Evolutionary conservation across 228 moss, liverwort and hornwort species (phyloP), one percentile per base, ranked within the genome.

Genomic region (Sphagnum magellanicum): DNA sequence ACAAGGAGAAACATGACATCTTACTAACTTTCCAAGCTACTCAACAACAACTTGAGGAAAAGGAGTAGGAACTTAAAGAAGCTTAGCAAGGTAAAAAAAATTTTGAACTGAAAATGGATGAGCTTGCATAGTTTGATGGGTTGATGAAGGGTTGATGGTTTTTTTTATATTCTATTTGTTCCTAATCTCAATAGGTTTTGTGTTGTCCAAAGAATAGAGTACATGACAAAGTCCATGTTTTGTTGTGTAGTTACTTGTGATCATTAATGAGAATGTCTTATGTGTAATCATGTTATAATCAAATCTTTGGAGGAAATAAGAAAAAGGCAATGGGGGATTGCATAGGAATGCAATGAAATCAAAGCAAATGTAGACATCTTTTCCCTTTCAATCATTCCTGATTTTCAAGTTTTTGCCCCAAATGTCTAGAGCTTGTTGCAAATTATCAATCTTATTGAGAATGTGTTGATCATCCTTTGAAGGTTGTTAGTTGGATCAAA

Each of bases 11-110:
- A 65, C 73, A 68, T 46, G 91, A 94, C 16, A 51, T 79, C 77
- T 15, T 69, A 8, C 63, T 63, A 6, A 82, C 75, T 10, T 11
- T 82, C 9, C 60, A 70, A 1, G 63, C 73, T 12, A 63, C 79
- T 50, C 79, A 85, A 71, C 79, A 71, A 9, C 71, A 64, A 5
- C 66, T 71, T 10, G 73, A 60, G 0, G 86, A 84, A 15, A 77
- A 76, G 52, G 87, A 94, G 63, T 79, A 69, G 59, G 93, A 91
- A 72, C 74, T 77, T 5, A 73, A 61, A 64, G 89, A 89, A 71
- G 70, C 83, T 5, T 60, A 78, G 8, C 82, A 94, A 65, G 79
- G 79, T 72, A 61, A 87, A 73, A 81, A 69, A 59, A 74, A 49
- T 52, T 73, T 86, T 50, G 93, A 94, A 68, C 70, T 77, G 0